Percentiles rank a stretch among this genome's conserved stretches.
Evolutionary conservation across 2,329 filamentous ascomycete genomes (phyloP).

Genomic region (Helicocarpus griseus): DNA sequence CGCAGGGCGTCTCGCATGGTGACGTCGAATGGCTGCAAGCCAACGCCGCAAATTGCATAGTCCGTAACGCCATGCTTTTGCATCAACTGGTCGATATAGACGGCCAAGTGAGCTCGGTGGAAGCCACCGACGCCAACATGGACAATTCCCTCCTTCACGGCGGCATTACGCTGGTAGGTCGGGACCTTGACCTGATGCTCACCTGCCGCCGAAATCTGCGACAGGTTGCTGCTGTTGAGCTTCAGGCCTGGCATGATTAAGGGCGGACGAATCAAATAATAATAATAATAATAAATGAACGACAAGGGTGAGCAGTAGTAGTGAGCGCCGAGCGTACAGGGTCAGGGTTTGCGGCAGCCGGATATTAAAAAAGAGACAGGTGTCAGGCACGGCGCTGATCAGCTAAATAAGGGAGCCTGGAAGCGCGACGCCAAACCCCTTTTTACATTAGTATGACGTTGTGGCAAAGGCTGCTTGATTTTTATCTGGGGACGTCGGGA

Average conservation of each 20-base stretch:
- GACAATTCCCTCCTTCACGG: background rate
- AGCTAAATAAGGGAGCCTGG: no score
- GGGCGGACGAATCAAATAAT: no score
- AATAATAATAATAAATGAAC: no score
- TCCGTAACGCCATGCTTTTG: background rate
- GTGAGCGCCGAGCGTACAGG: no score
- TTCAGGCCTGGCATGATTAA: background rate
- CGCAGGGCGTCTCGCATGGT: background rate
- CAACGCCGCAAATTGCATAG: background rate
- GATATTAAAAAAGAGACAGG: no score
- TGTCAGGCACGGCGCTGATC: no score
- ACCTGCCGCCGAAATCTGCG: background rate
- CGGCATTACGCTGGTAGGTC: background rate
- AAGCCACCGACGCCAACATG: background rate
- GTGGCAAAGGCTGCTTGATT: no score
- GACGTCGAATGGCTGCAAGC: background rate
- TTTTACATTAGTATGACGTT: no score
- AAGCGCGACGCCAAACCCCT: no score
- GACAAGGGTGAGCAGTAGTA: no score
- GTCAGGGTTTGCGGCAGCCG: no score
- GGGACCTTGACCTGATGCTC: background rate
- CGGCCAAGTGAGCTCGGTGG: background rate
- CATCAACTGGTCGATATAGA: background rate
- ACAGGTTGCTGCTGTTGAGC: background rate
- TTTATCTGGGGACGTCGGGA: no score